Evolutionary conservation across 495 filamentous ascomycete genomes (phyloP).

Genomic region (Lindgomyces ingoldianus): DNA sequence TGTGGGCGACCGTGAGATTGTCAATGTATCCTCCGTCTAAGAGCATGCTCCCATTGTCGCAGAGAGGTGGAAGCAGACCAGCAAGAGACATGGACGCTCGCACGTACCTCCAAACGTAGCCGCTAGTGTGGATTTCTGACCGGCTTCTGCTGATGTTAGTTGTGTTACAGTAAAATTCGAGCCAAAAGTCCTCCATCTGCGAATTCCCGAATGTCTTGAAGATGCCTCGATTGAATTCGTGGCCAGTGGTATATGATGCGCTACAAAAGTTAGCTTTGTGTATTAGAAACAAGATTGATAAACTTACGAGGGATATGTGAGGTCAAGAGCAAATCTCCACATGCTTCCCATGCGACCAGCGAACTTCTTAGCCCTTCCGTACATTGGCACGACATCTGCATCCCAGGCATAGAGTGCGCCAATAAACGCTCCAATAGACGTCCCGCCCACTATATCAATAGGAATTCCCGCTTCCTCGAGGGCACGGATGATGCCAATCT

Average conservation of each 20-base stretch:
- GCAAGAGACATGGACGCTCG: conserved; percentile 95
- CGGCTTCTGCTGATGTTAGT: conserved; percentile 93
- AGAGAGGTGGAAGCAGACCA: conserved; percentile 87
- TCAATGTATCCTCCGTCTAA: conserved; percentile 96
- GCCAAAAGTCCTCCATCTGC: conserved; percentile 98
- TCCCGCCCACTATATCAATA: conserved; percentile 93
- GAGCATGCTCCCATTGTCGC: conserved; percentile 94
- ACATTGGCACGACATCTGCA: conserved; percentile 95
- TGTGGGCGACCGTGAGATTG: conserved; percentile 94
- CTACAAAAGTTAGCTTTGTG: conserved; percentile 22
- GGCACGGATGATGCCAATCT: conserved; percentile 90
- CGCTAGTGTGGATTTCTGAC: conserved; percentile 86
- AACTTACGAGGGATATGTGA: conserved; percentile 80
- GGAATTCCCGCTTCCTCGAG: conserved; percentile 96
- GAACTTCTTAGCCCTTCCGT: conserved; percentile 94
- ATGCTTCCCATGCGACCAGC: conserved; percentile 94
- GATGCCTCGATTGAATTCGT: conserved; percentile 98
- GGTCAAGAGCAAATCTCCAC: conserved; percentile 93
- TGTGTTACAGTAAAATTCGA: conserved; percentile 98
- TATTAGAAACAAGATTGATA: conserved; percentile 39
- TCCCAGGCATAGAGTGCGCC: conserved; percentile 94
- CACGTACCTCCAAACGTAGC: conserved; percentile 96
- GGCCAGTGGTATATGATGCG: conserved; percentile 89
- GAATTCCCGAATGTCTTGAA: conserved; percentile 97
- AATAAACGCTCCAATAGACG: conserved; percentile 97